Base-by-base conservation (phyloP, 164 flowering plant species). In the Kalanchoe fedtschenkoi region DNA sequence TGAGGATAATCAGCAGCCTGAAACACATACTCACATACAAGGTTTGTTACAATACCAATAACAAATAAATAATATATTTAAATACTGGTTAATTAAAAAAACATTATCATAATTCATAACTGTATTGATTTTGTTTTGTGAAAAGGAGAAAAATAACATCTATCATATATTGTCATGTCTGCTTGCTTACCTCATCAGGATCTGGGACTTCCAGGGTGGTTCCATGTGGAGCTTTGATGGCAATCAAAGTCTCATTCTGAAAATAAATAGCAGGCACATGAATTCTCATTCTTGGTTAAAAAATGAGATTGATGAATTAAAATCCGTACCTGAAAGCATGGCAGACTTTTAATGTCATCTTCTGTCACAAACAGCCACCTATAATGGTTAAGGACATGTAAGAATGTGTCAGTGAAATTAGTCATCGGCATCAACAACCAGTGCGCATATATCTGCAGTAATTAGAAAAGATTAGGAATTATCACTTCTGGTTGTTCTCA, bases 181-280 rank as follows among this genome's bases (percentile, higher is more conserved):
- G 22, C 41, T 34, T 1, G 39, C 71, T 51, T 75, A 79, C 85
- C 62, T 81, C 86, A 63, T 82, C 84, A 65, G 97, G 98, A 78
- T 90, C 95, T 57, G 98, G 97, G 58, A 90, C 98, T 83, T 93
- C 97, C 59, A 93, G 69, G 19, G 96, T 93, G 60, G 97, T 93
- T 28, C 98, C 96, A 79, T 90, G 96, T 14, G 97, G 98, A 62
- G 98, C 98, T 81, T 93, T 93, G 51, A 93, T 77, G 73, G 98
- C 97, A 63, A 93, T 88, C 39, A 93, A 75, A 30, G 98, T 90
- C 75, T 86, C 71, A 75, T 81, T 79, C 90, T 85, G 78, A 61
- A 35, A 57, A 21, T n/a, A 37, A 58, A 26, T 5, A 1, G n/a
- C 11, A 58, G 26, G 24, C 17, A 32, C 29, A 16, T 33, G 61